These are phyloP conservation scores for Cynara cardunculus DNA, from an alignment of 129 eudicot species.

Conservation along the genomic window DNA sequence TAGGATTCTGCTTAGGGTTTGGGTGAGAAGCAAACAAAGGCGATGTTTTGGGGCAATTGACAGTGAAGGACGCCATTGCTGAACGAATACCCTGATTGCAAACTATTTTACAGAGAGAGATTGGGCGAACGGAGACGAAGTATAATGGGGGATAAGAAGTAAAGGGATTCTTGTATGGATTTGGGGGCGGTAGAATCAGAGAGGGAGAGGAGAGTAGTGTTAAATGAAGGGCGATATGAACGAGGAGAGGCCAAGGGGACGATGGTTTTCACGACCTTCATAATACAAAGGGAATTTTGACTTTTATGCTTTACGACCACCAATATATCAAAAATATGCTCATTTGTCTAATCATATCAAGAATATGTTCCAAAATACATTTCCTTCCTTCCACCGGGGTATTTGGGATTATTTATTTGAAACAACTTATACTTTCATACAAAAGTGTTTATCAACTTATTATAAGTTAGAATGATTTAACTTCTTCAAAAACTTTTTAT, in stretches of 20 bases:
- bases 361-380: neutral
- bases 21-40: conserved; percentile 27
- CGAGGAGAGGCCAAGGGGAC: conserved; percentile 11
- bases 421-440: too few relatives aligned
- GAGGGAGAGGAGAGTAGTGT: neutral
- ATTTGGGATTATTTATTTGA: too few relatives aligned
- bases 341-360: neutral
- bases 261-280: neutral
- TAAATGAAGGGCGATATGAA: conserved; percentile 20
- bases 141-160: conserved; percentile 11
- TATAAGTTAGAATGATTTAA: too few relatives aligned
- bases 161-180: conserved; percentile 18
- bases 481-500: too few relatives aligned
- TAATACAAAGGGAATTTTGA: neutral
- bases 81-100: neutral
- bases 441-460: too few relatives aligned
- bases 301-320: neutral
- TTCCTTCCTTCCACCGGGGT: neutral
- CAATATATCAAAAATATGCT: neutral
- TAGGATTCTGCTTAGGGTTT: conserved; percentile 27
- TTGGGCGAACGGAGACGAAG: neutral
- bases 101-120: neutral
- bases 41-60: conserved; percentile 57
- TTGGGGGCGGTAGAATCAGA: conserved; percentile 34
- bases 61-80: conserved; percentile 59